Base-by-base conservation (phyloP, 2,329 filamentous ascomycete species). In the Phyllosticta ampelicida region DNA sequence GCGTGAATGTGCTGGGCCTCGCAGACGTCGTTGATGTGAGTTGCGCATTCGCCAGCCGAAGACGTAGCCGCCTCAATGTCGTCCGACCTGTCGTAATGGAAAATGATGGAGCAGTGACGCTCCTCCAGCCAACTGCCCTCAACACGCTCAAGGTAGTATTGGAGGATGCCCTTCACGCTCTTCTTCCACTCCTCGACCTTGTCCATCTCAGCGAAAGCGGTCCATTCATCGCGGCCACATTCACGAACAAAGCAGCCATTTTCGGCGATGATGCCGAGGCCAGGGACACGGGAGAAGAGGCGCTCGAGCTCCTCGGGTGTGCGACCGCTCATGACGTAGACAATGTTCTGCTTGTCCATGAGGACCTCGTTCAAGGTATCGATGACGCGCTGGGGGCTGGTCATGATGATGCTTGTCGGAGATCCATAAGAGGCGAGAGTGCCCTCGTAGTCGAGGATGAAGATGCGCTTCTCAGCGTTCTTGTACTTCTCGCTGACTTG, bases 21-120 rank as follows among this genome's bases (percentile, higher is more conserved):
- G 69, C 90, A 96, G 0, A 90, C 88, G 68, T 96, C 91, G 68
- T 97, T 97, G 77, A 97, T 94, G 66, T 96, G 91, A 62, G 89
- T 91, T 0, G 90, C 90, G 67, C 90, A 95, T 69, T 97, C 92
- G 19, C 86, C 87, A 0, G 90, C 92, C 65, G 91, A 87, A 19
- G 90, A 85, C 60, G 82, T 79, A 0, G 91, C 91, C 21, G 82
- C 80, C 55, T 86, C 83, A 60, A 82, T 82, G 68, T 96, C 89
- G 58, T 90, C 87, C 1, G 87, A 86, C 56, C 85, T 85, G 69
- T 88, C 87, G 74, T 94, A 95, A 72, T 95, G 89, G 77, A 96
- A 96, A 60, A 95, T 83, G 21, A 96, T 78, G 48, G 89, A 94
- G 76, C 90, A 96, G 64, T 91, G 88, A n/a, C 90, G 86, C 68